Percentiles rank a stretch among this genome's conserved stretches.
Conservation (phyloP, 768 basidiomycete species). For the Amylocystis lapponica region DNA sequence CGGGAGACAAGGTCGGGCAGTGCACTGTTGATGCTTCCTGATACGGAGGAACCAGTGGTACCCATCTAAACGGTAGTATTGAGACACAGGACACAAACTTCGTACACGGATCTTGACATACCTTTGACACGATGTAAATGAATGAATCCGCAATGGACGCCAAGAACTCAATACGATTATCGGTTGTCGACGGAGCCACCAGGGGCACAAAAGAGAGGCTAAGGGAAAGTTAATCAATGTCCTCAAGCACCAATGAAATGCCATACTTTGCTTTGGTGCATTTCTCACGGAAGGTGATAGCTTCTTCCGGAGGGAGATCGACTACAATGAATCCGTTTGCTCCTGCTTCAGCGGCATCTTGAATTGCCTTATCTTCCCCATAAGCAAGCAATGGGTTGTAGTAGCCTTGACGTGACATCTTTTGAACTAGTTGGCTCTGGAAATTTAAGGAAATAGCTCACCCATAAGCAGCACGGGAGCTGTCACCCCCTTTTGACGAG, state of each 20-base stretch:
- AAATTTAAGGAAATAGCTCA: constrained; percentile 23
- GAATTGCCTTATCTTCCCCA: constrained; percentile 90
- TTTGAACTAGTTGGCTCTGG: not conserved
- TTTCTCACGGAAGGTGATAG: constrained; percentile 82
- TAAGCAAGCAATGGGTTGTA: constrained; percentile 96
- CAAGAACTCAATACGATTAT: constrained; percentile 85
- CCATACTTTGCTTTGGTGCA: constrained; percentile 77
- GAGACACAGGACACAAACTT: not conserved
- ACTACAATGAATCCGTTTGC: constrained; percentile 98
- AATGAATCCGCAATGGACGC: constrained; percentile 93
- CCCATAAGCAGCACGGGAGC: constrained; percentile 94
- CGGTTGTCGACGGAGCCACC: constrained; percentile 89
- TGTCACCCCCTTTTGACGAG: constrained; percentile 75
- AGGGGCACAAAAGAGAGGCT: constrained; percentile 94
- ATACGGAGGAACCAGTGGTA: constrained; percentile 87
- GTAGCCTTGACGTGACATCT: constrained; percentile 60
- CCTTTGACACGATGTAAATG: constrained; percentile 98
- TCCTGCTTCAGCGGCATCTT: constrained; percentile 83
- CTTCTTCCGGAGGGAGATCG: constrained; percentile 97
- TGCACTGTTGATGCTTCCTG: constrained; percentile 61
- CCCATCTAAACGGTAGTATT: constrained; percentile 70
- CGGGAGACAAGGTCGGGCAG: constrained; percentile 83
- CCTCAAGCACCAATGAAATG: not conserved
- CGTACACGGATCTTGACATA: constrained; percentile 23
- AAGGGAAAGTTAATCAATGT: not conserved